phyloP scores from a whole-genome alignment of 2,329 filamentous ascomycete genomes.

The Ceratocystiopsis minuta region DNA sequence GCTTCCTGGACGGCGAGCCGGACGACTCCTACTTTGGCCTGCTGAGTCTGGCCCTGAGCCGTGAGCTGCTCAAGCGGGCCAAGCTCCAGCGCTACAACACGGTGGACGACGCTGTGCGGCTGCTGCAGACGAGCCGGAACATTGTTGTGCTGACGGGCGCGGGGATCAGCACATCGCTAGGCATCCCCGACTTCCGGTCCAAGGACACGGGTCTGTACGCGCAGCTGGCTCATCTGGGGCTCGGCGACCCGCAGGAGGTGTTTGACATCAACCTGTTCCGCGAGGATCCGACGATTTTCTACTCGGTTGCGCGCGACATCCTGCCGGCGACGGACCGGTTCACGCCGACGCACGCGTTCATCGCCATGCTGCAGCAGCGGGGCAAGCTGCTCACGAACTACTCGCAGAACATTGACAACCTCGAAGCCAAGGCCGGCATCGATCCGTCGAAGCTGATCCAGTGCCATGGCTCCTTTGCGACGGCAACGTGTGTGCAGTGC shows the following conservation, averaged over 20 bases:
- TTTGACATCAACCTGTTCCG: conserved; percentile 83
- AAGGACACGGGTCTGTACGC: conserved; percentile 86
- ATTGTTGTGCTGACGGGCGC: conserved; percentile 91
- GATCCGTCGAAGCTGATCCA: conserved; percentile 68
- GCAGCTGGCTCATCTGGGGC: conserved; percentile 59
- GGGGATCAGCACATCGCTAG: conserved; percentile 89
- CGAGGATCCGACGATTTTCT: conserved; percentile 73
- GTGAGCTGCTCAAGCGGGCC: conserved; percentile 64
- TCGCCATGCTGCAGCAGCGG: conserved; percentile 71
- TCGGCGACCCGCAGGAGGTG: conserved; percentile 78
- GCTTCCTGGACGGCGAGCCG: conserved; percentile 52
- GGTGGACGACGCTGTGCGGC: conserved; percentile 65
- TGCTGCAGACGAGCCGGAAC: conserved; percentile 59
- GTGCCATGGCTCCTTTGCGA: conserved; percentile 92
- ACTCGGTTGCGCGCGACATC: conserved; percentile 78
- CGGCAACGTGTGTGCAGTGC: conserved; percentile 76
- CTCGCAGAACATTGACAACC: conserved; percentile 96
- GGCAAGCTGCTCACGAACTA: conserved; percentile 90
- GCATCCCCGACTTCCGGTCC: conserved; percentile 92
- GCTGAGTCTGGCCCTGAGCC: conserved; percentile 57
- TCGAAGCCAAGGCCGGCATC: conserved; percentile 77
- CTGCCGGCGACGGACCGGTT: conserved; percentile 62
- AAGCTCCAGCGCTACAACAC: conserved; percentile 70
- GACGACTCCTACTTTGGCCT: conserved; percentile 62
- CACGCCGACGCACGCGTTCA: conserved; percentile 88